Conservation (phyloP, 441 rosid genomes). For the Francoa sonchifolia region DNA sequence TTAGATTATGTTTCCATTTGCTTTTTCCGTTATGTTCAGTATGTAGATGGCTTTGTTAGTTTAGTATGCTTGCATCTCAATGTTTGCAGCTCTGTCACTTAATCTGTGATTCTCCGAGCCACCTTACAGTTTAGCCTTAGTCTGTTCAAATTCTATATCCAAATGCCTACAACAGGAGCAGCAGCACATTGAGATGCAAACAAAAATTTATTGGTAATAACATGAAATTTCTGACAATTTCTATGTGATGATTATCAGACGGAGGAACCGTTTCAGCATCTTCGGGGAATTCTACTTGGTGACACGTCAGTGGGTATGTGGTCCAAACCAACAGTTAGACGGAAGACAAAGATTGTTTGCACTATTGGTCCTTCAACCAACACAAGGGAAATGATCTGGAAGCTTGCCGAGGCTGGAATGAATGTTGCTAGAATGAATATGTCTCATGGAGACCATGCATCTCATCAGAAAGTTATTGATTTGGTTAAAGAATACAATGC, state of each 20-base stretch:
- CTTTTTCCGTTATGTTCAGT: too few relatives aligned
- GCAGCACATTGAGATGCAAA: too few relatives aligned
- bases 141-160: too few relatives aligned
- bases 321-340: conserved; percentile 62
- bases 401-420: conserved; percentile 90
- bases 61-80: too few relatives aligned
- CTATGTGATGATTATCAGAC: conserved; percentile 22
- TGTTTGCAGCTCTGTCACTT: too few relatives aligned
- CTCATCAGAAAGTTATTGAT: conserved; percentile 91
- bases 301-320: conserved; percentile 60
- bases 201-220: too few relatives aligned
- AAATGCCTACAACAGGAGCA: too few relatives aligned
- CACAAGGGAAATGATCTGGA: conserved; percentile 74
- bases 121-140: too few relatives aligned
- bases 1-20: too few relatives aligned
- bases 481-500: conserved; percentile 92
- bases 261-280: conserved; percentile 34
- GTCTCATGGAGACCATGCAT: conserved; percentile 98
- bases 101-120: too few relatives aligned
- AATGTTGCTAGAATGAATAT: conserved; percentile 92
- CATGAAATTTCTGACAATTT: too few relatives aligned
- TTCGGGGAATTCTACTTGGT: conserved; percentile 38
- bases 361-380: conserved; percentile 90
- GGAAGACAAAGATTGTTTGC: conserved; percentile 94
- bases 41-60: too few relatives aligned